These are phyloP conservation scores for Oropetium thomaeum DNA, from an alignment of 176 grass and related monocot genomes.

Conservation along the genomic window DNA sequence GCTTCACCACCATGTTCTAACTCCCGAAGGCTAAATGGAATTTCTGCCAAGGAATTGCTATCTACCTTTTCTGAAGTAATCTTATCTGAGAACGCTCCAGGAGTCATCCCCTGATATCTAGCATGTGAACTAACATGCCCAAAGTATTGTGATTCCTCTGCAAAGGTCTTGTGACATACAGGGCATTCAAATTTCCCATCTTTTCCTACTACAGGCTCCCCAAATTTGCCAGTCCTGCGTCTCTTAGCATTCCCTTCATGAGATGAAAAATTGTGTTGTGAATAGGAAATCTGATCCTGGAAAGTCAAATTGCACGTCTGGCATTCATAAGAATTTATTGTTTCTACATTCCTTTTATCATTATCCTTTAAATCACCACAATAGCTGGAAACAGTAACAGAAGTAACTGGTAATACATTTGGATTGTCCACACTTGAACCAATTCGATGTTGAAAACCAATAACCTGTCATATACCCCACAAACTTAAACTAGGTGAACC, in stretches of 20 bases:
- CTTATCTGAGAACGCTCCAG: conserved; percentile 49
- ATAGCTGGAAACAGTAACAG: conserved; percentile 27
- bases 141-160: conserved; percentile 62
- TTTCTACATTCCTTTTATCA: conserved; percentile 20
- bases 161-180: conserved; percentile 67
- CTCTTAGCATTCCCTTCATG: conserved; percentile 63
- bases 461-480: conserved; percentile 39
- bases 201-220: conserved; percentile 50
- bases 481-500: conserved; percentile 19
- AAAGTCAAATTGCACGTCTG: conserved; percentile 57
- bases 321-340: conserved; percentile 40
- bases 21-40: conserved; percentile 33
- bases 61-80: conserved; percentile 24
- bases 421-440: conserved; percentile 24
- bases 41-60: conserved; percentile 25
- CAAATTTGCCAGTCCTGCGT: conserved; percentile 47
- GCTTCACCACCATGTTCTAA: neutral
- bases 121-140: conserved; percentile 77
- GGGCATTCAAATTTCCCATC: conserved; percentile 87
- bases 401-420: conserved; percentile 25
- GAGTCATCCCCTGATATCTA: conserved; percentile 57
- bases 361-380: conserved; percentile 26
- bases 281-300: conserved; percentile 50
- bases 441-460: conserved; percentile 42
- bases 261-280: conserved; percentile 55